Evolutionary conservation across 345 rosid genomes (phyloP), one percentile per base, ranked within the genome.

Genomic region (Brassica juncea): DNA sequence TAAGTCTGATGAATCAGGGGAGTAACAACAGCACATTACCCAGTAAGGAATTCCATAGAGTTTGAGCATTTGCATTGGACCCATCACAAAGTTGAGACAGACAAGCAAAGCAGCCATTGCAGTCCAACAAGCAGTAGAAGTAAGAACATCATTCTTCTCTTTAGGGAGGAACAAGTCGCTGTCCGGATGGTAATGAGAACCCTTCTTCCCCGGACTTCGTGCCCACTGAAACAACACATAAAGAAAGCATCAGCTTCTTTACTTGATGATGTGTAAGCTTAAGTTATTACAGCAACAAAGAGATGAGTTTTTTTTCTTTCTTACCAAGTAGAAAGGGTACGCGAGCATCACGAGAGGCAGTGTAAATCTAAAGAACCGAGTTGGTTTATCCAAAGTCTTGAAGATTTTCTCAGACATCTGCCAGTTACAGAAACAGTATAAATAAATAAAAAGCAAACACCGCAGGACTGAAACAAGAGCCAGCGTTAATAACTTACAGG

Each of bases 301-400:
- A 73, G 34, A 78, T 61, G 58, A 72, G 35, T 67, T 8, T 86
- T 65, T 84, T 86, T 42, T 42, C 3, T 47, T 42, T 14, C 54
- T 86, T 74, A 94, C 97, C 93, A 94, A 86, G 84, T 94, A 94
- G 79, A 94, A 15, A 79, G 98, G 97, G 79, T 86, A 94, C 11
- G 98, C 97, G 19, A 94, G 86, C 88, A 94, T 79, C 23, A 93
- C 92, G 62, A 94, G 89, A n/a, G 97, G 98, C 27, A 57, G 75
- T 14, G 88, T 89, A 87, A 92, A 94, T 65, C 98, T 82, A 80
- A 94, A 75, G 61, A 74, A 77, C 79, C 67, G 31, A 42, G 80
- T 78, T 15, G 80, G 62, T 70, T 27, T 75, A 6, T 91, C 89
- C 84, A 94, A 78, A 73, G 75, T 86, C 76, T 76, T 86, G 87